A percentile compares a stretch with the other conserved stretches of the same genome.
phyloP scores from a whole-genome alignment of 306 rosid genomes.

The Leucaena leucocephala region DNA sequence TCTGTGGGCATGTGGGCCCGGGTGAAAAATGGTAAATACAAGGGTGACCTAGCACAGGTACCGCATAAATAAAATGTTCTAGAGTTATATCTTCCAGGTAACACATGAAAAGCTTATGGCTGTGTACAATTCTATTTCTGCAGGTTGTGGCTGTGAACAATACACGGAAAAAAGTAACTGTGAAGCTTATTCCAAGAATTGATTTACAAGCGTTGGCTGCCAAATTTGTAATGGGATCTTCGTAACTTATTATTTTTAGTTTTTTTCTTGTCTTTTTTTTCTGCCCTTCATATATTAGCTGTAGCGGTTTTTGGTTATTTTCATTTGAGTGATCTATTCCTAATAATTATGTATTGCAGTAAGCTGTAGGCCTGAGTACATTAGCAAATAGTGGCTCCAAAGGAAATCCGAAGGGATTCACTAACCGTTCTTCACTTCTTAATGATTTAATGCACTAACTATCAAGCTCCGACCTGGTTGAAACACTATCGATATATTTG shows the following conservation, averaged over 20 bases:
- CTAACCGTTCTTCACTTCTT: not conserved
- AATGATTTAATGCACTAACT: slow-evolving; percentile 2
- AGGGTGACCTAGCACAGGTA: slow-evolving; percentile 97
- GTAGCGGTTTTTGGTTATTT: slow-evolving; percentile 19
- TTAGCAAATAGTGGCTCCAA: slow-evolving; percentile 6
- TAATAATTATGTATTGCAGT: not conserved
- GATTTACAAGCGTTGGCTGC: slow-evolving; percentile 87
- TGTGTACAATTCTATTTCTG: slow-evolving; percentile 37
- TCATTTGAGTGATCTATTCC: slow-evolving; percentile 1
- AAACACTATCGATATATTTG: not conserved
- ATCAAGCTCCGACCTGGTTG: not conserved
- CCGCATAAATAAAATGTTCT: slow-evolving; percentile 23
- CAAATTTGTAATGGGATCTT: slow-evolving; percentile 69
- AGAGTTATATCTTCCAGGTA: slow-evolving; percentile 22
- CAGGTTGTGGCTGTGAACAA: slow-evolving; percentile 77
- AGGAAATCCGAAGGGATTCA: not conserved
- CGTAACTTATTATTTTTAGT: slow-evolving; percentile 1
- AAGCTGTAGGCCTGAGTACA: not conserved
- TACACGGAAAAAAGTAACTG: slow-evolving; percentile 63
- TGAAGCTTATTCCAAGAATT: slow-evolving; percentile 90
- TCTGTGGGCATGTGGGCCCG: slow-evolving; percentile 86
- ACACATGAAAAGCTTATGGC: slow-evolving; percentile 22
- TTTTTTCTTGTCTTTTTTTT: not conserved
- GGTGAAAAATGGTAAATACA: slow-evolving; percentile 85
- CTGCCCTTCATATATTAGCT: slow-evolving; percentile 7